A percentile compares a stretch with the other conserved stretches of the same genome.
Evolutionary conservation across 352 stramenopile species (phyloP).

Genomic region (Phytophthora foliorum): DNA sequence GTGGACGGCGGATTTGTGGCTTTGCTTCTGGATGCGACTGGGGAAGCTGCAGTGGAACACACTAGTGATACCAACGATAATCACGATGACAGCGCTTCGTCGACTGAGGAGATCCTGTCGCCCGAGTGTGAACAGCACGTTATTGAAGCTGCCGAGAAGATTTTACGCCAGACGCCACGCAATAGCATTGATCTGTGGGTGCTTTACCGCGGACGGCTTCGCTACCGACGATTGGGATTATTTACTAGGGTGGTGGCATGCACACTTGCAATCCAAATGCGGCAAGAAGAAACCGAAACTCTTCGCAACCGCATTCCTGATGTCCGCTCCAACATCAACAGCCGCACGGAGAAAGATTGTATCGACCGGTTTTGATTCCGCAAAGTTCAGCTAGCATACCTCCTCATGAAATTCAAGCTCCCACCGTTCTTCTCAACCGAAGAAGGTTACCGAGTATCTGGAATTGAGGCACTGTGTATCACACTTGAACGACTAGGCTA

Average conservation of each 20-base stretch:
- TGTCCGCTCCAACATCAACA: constrained; percentile 10
- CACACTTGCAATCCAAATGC: constrained; percentile 15
- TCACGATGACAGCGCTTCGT: neutral
- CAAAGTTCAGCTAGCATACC: constrained; percentile 1
- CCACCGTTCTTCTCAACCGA: constrained; percentile 2
- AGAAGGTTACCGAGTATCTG: constrained; percentile 14
- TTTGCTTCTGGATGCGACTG: neutral
- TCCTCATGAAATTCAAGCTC: constrained; percentile 7
- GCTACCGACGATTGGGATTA: neutral
- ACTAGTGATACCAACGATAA: neutral
- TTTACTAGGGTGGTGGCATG: constrained; percentile 9
- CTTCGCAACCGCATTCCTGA: neutral
- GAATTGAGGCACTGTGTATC: constrained; percentile 16
- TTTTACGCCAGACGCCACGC: neutral
- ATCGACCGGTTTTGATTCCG: constrained; percentile 16
- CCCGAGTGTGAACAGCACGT: neutral
- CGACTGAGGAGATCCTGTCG: neutral
- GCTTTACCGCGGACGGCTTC: neutral
- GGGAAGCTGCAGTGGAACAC: neutral
- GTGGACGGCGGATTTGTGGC: neutral
- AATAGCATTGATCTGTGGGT: constrained; percentile 3
- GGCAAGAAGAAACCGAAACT: constrained; percentile 6
- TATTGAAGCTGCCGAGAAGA: neutral
- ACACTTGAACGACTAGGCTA: constrained; percentile 7
- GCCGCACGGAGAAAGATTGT: constrained; percentile 12